Base-by-base conservation (phyloP, 768 basidiomycete genomes). In the Dioszegia hungarica region DNA sequence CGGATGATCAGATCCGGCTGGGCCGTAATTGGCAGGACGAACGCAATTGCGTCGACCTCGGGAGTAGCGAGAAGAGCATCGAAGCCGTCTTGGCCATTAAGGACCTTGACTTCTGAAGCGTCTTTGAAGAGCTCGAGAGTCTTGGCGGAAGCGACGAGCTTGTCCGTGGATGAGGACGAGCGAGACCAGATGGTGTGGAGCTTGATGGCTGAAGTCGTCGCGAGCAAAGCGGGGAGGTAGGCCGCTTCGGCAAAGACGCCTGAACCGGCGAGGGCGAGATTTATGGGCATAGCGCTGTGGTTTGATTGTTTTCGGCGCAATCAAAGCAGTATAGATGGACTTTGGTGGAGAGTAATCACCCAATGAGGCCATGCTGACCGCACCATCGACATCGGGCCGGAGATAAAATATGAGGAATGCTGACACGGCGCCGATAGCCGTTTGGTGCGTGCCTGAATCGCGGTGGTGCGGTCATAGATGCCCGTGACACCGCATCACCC, bases 181-280 rank as follows among this genome's bases (percentile, higher is more conserved):
- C 89, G 82, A 11, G 89, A 92, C 79, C 90, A 92, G 54, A 92
- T 80, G 0, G 89, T 89, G 62, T 79, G 84, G 50, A 85, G 77
- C 37, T 81, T 77, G 49, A 76, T 71, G 48, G 79, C 79, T 31
- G 80, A 79, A 22, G 79, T 72, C 58, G 71, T 66, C 10, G 81
- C 81, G 47, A 87, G 79, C 48, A 91, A 80, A 44, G 61, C 62
- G 34, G 89, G 89, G n/a, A 91, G 79, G 75, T 93, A 87, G 1
- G 88, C 88, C 84, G 37, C 41, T 31, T 55, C 43, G 45, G 70
- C 61, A 56, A 72, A 72, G 56, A 90, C 81, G 20, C 90, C 89
- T 46, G 87, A 84, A 59, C 89, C 89, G 41, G 91, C 82, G 65
- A 92, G 82, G 24, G 89, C 90, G 54, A 88, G 77, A 27, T 85